Evolutionary conservation across 805 yeast species (phyloP), one percentile per base, ranked within the genome.

Genomic region (Schwanniomyces yamadae): DNA sequence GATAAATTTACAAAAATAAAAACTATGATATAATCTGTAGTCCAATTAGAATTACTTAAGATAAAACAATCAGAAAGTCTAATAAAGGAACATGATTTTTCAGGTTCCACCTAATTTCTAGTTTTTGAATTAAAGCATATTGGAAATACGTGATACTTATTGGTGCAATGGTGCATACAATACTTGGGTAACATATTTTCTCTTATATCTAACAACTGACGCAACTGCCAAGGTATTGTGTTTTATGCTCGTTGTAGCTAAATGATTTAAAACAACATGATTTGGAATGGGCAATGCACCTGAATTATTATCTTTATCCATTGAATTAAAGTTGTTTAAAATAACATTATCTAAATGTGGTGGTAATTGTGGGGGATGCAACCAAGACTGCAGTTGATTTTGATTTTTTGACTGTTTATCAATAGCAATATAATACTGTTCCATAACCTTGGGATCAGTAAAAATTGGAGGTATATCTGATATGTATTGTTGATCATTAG

Each of bases 341-440:
- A 93, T 89, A 37, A 93, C 98, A 52, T 84, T 84, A 57, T 93
- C 99, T 41, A 93, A 71, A 59, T 91, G 99, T 7, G 99, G 99
- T 6, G 99, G 99, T 33, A 93, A 71, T 55, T 85, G 95, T 15
- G 99, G 99, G 14, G 99, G 98, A 20, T 95, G 88, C 35, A 90
- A 76, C 73, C 72, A 66, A n/a, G 72, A 73, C 69, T 81, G 68
- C 66, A 76, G 63, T 59, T 80, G 60, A 68, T 59, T 62, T 28
- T 73, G 55, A 54, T 68, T 69, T 54, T 80, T 82, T 28, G 82
- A 77, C 49, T 77, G 82, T 49, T 77, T 78, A 52, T 85, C 95
- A 33, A 85, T 68, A 1, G 91, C 85, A 30, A 80, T 64, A 51
- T 85, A 85, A 52, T 85, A 85, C 48, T 84, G 89, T 54, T 85